Evolutionary conservation across 768 basidiomycete species (phyloP).

Genomic region (Nevesoporus exiguus): DNA sequence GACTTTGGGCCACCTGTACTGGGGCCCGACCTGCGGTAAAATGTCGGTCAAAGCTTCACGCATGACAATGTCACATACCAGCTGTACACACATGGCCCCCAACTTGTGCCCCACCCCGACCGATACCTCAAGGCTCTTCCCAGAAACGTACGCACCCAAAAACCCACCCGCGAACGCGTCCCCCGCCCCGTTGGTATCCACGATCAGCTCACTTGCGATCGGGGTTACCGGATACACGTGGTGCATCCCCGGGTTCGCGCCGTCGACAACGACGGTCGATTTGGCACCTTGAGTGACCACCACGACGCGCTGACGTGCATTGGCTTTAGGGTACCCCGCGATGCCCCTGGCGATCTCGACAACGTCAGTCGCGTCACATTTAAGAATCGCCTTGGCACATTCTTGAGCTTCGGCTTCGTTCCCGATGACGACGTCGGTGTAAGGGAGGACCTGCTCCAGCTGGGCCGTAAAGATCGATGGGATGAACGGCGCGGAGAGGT

Average conservation of each 20-base stretch:
- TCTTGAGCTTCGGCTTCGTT: slow-evolving; percentile 93
- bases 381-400: slow-evolving; percentile 76
- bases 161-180: slow-evolving; percentile 98
- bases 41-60: not conserved
- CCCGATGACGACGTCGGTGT: slow-evolving; percentile 89
- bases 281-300: slow-evolving; percentile 88
- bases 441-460: slow-evolving; percentile 75
- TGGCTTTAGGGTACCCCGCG: slow-evolving; percentile 70
- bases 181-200: slow-evolving; percentile 98
- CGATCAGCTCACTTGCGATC: slow-evolving; percentile 62
- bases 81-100: slow-evolving; percentile 80
- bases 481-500: slow-evolving; percentile 98
- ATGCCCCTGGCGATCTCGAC: slow-evolving; percentile 67
- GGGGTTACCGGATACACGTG: slow-evolving; percentile 58
- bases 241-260: slow-evolving; percentile 42
- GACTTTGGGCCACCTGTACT: slow-evolving; percentile 56
- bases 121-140: slow-evolving; percentile 72
- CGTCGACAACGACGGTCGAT: slow-evolving; percentile 72
- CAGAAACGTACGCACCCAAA: slow-evolving; percentile 77
- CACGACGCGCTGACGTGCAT: slow-evolving; percentile 75
- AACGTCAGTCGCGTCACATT: slow-evolving; percentile 63
- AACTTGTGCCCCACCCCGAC: slow-evolving; percentile 86
- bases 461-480: slow-evolving; percentile 86
- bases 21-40: slow-evolving; percentile 47
- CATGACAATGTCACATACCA: slow-evolving; percentile 41